A percentile compares a stretch with the other conserved stretches of the same genome.
Conservation (phyloP, 495 filamentous ascomycete genomes). For the Mytilinidion resinicola region DNA sequence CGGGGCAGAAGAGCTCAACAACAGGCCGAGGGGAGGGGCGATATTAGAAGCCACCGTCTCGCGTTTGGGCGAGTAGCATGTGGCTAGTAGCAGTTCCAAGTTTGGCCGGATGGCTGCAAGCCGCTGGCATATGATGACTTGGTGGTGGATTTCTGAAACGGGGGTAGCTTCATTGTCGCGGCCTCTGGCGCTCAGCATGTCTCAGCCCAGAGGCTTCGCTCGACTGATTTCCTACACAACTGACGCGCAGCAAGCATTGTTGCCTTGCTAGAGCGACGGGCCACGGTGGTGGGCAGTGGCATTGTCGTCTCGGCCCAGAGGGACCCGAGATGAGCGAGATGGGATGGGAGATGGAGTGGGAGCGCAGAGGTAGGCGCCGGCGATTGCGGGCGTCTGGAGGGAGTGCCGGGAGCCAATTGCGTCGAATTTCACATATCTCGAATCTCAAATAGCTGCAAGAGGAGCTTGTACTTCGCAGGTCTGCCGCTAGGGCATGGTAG, state of each 20-base stretch:
- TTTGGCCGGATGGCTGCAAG: slow-evolving; percentile 17
- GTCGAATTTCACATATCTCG: too few species aligned
- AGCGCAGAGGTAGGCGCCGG: neutral
- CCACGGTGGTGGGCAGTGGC: slow-evolving; percentile 2
- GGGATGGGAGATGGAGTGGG: neutral
- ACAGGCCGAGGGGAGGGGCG: slow-evolving; percentile 20
- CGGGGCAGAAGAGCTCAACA: slow-evolving; percentile 13
- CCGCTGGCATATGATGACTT: slow-evolving; percentile 23
- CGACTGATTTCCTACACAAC: slow-evolving; percentile 11
- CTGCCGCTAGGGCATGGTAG: too few species aligned
- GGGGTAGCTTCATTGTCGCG: slow-evolving; percentile 15
- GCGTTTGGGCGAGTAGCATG: slow-evolving; percentile 3
- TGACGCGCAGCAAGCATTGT: slow-evolving; percentile 26
- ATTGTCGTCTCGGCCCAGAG: slow-evolving; percentile 21
- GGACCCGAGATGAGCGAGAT: slow-evolving; percentile 6
- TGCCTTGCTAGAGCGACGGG: neutral
- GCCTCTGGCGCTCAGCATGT: slow-evolving; percentile 13
- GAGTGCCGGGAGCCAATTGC: too few species aligned
- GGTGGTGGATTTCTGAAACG: slow-evolving; percentile 22
- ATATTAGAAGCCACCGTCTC: slow-evolving; percentile 26
- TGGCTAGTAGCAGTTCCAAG: slow-evolving; percentile 19
- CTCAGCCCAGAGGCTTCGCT: too few species aligned
- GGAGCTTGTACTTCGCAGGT: too few species aligned
- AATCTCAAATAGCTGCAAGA: too few species aligned
- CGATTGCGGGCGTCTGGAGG: too few species aligned